These are phyloP conservation scores for Penicillium argentinense DNA, from an alignment of 495 filamentous ascomycete genomes.

Conservation along the genomic window DNA sequence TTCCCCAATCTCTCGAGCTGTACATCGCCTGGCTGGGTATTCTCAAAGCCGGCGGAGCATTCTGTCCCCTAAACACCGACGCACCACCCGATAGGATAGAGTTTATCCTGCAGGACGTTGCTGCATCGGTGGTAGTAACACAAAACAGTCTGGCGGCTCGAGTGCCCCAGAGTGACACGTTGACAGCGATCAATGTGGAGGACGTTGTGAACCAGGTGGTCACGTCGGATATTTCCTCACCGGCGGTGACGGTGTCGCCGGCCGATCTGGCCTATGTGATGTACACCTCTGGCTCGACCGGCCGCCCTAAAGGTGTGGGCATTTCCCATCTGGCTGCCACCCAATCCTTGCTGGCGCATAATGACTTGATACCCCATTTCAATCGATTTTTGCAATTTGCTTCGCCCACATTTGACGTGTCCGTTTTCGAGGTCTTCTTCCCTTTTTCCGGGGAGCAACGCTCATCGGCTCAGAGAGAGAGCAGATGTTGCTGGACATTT, in stretches of 20 bases:
- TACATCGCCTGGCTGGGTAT: constrained; percentile 73
- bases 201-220: constrained; percentile 10
- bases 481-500: constrained; percentile 68
- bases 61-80: constrained; percentile 75
- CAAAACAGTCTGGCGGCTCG: constrained; percentile 24
- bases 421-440: constrained; percentile 87
- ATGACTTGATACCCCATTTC: constrained; percentile 69
- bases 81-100: constrained; percentile 67
- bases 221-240: constrained; percentile 5
- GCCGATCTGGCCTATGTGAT: constrained; percentile 77
- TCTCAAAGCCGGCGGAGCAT: constrained; percentile 74
- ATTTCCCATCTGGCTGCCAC: constrained; percentile 75
- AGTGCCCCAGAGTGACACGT: constrained; percentile 12
- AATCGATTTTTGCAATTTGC: constrained; percentile 83
- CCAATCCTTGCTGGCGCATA: constrained; percentile 75
- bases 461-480: constrained; percentile 66
- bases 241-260: constrained; percentile 4
- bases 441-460: constrained; percentile 66
- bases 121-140: constrained; percentile 56
- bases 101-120: constrained; percentile 71
- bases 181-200: constrained; percentile 33
- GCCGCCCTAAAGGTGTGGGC: constrained; percentile 81
- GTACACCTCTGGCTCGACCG: constrained; percentile 89
- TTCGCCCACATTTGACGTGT: constrained; percentile 84
- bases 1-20: constrained; percentile 67